Conservation (phyloP, 192 early-diverging fungal genomes). For the Allomyces javanicus region DNA sequence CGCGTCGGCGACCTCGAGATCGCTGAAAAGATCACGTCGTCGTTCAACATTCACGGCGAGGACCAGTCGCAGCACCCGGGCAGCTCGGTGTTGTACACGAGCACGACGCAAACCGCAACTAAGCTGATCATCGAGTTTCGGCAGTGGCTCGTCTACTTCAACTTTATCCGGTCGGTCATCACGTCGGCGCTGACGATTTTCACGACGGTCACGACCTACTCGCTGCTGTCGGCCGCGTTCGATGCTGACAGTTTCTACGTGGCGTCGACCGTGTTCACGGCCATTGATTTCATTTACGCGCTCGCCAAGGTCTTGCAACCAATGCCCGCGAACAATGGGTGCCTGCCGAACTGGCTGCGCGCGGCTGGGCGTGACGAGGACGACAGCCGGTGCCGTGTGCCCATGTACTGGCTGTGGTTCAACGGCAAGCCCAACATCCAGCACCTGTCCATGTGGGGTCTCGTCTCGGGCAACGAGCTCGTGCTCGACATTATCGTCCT, state of each 20-base stretch:
- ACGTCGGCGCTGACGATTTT: background rate
- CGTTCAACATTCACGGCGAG: background rate
- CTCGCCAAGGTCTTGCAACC: background rate
- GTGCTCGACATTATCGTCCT: background rate
- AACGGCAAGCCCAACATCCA: background rate
- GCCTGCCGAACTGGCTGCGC: background rate
- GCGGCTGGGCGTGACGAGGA: background rate
- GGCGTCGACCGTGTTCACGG: background rate
- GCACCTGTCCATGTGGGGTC: background rate
- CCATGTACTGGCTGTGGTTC: background rate
- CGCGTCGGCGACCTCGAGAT: background rate
- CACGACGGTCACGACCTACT: background rate
- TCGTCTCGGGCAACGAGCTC: background rate
- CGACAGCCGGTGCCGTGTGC: background rate
- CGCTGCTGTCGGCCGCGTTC: background rate
- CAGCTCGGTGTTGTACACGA: background rate
- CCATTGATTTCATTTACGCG: background rate
- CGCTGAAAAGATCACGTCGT: background rate
- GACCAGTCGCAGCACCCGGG: background rate
- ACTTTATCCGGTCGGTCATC: background rate
- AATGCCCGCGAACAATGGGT: background rate
- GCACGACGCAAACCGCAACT: background rate
- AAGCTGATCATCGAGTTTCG: too few species aligned
- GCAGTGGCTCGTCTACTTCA: background rate
- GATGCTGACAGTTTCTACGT: background rate